Conservation (phyloP, 306 rosid genomes). For the Quercus suber region DNA sequence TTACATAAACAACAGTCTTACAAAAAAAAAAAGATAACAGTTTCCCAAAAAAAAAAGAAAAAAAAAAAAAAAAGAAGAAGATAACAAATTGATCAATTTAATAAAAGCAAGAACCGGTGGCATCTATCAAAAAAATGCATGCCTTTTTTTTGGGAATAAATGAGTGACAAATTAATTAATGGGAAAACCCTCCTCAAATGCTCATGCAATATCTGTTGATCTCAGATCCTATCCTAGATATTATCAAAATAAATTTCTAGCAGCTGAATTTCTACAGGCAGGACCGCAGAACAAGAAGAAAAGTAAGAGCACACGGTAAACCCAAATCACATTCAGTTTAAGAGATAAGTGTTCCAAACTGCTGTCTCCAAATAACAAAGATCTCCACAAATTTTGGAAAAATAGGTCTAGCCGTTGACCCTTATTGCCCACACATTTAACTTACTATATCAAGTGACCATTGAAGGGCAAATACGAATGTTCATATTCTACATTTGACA, state of each 20-base stretch:
- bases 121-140: too few species aligned
- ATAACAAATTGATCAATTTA: too few species aligned
- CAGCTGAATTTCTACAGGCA: neutral
- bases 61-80: too few species aligned
- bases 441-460: constrained; percentile 9
- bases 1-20: too few species aligned
- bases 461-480: neutral
- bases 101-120: too few species aligned
- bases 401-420: constrained; percentile 9
- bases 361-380: constrained; percentile 5
- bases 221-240: neutral
- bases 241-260: neutral
- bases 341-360: neutral
- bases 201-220: too few species aligned
- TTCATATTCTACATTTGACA: neutral
- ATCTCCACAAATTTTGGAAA: constrained; percentile 17
- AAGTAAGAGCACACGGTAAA: neutral
- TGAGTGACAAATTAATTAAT: too few species aligned
- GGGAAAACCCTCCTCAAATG: too few species aligned
- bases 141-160: too few species aligned
- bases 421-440: constrained; percentile 17
- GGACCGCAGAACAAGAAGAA: neutral
- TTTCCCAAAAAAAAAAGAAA: too few species aligned
- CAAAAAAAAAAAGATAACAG: too few species aligned
- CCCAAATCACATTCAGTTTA: neutral